Percentiles rank a stretch among this genome's conserved stretches.
These are phyloP conservation scores for Coemansia sp. DNA, from an alignment of 192 early-diverging fungal genomes.

Conservation along the genomic window DNA sequence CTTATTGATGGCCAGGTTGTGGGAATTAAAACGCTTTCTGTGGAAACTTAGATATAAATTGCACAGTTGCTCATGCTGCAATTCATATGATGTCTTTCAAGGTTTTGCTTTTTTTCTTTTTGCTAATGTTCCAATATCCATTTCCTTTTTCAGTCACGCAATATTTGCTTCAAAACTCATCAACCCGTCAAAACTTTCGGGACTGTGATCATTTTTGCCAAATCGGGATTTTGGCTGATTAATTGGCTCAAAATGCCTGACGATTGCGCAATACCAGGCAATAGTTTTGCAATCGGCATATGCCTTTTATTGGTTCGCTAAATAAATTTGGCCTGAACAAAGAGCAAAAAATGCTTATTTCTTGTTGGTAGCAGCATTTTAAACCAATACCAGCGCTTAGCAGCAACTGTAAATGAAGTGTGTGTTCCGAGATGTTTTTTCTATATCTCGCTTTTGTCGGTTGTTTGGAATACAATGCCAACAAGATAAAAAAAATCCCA, in stretches of 20 bases:
- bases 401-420: no score
- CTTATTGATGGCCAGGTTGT: conserved; percentile 50
- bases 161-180: no score
- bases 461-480: no score
- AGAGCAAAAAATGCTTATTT: neutral
- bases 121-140: neutral
- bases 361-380: no score
- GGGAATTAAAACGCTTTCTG: conserved; percentile 49
- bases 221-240: neutral
- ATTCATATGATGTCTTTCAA: neutral
- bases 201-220: neutral
- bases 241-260: conserved; percentile 7
- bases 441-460: no score
- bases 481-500: no score
- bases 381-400: no score
- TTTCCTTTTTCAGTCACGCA: neutral
- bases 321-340: neutral
- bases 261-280: conserved; percentile 10
- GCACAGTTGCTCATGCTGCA: neutral
- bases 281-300: conserved; percentile 9
- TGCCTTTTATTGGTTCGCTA: neutral
- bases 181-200: no score
- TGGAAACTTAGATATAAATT: conserved; percentile 30
- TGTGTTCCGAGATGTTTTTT: no score
- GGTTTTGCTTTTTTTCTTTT: no score